Evolutionary conservation across 2,329 filamentous ascomycete genomes (phyloP).

Genomic region (Hypoxylon sp.): DNA sequence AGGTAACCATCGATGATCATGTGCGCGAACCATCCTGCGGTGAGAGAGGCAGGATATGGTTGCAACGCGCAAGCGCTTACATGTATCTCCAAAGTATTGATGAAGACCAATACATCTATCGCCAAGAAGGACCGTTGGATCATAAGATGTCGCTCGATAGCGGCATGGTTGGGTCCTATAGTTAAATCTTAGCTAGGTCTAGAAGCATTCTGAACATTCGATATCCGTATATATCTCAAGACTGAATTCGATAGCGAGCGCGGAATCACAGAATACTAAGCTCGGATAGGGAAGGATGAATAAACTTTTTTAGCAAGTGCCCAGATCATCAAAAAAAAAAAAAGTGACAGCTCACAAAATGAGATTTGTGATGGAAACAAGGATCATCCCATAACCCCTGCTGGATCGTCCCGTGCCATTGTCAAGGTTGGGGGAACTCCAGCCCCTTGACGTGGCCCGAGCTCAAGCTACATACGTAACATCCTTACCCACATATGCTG

Average conservation of each 20-base stretch:
- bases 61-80: conserved; percentile 45
- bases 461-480: conserved; percentile 30
- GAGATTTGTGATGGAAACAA: conserved; percentile 36
- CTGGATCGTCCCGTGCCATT: conserved; percentile 43
- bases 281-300: conserved; percentile 19
- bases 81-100: conserved; percentile 39
- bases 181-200: background rate
- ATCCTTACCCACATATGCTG: background rate
- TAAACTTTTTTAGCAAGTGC: conserved; percentile 19
- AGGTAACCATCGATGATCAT: conserved; percentile 42
- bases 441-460: conserved; percentile 27
- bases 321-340: conserved; percentile 36
- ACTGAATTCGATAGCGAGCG: background rate
- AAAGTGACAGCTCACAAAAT: conserved; percentile 45
- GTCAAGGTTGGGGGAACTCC: conserved; percentile 22
- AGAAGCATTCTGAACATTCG: background rate
- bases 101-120: conserved; percentile 12
- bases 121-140: conserved; percentile 21
- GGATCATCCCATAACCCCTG: conserved; percentile 35
- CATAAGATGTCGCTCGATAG: conserved; percentile 18
- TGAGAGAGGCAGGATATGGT: conserved; percentile 41
- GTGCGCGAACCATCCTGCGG: conserved; percentile 43
- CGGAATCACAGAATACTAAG: background rate
- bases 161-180: conserved; percentile 14
- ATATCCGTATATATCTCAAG: background rate